Base-by-base conservation (phyloP, 768 basidiomycete genomes). In the Rhodocollybia butyracea region DNA sequence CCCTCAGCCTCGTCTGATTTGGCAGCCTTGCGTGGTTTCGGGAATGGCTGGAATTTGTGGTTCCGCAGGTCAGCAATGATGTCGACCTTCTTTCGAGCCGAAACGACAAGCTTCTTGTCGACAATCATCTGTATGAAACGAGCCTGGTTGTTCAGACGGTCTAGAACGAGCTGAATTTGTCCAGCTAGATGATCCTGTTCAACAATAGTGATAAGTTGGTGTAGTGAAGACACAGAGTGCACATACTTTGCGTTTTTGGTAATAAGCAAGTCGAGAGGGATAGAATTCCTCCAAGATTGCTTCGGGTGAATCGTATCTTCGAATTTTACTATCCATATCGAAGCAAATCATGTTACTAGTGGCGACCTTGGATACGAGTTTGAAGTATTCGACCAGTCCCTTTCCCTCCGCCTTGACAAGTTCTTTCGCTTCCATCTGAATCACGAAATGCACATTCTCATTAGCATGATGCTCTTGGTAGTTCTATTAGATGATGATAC, bases 281-380 rank as follows among this genome's bases (percentile, higher is more conserved):
- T 91, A 99, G 67, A 97, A 99, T 36, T 97, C 95, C 59, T 91
- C 86, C 42, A 98, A 70, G 51, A 99, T 91, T 61, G 94, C 89
- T 66, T 98, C 97, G 0, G 97, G 84, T 0, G 86, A 81, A 17
- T 82, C 75, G 69, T 98, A 98, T 72, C 87, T 95, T 74, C 87
- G 93, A 74, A 99, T 96, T 76, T 96, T 97, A 62, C 92, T 88
- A 17, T 95, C 90, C 57, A 91, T 82, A 70, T 99, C 96, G 70
- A 99, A 99, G 72, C 93, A 94, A 17, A 98, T 97, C 97, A 99
- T 98, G 74, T 99, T 99, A 67, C 84, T 82, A 15, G 93, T 97
- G 69, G 79, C 89, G 68, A 99, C 73, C 68, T 94, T 91, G 45
- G 80, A 71, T 13, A 84, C 84, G 58, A 98, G 74, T 71, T 94